Conservation (phyloP, 192 early-diverging fungal genomes). For the Allomyces macrogynus region DNA sequence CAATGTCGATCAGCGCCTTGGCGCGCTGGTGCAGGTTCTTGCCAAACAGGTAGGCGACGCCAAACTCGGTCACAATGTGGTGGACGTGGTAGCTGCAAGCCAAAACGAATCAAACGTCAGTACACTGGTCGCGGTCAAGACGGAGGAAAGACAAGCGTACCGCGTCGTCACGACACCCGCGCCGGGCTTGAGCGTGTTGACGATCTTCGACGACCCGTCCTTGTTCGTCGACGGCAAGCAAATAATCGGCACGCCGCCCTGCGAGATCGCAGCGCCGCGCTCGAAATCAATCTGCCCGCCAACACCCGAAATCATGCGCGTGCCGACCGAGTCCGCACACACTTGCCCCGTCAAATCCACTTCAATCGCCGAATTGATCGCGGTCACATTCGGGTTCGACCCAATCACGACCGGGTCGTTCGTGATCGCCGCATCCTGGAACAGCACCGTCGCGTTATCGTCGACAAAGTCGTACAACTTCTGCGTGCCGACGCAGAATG, state of each 20-base stretch:
- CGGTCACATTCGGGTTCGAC: slow-evolving; percentile 20
- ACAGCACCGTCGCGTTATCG: slow-evolving; percentile 20
- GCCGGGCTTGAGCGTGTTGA: slow-evolving; percentile 13
- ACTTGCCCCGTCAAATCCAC: slow-evolving; percentile 30
- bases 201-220: slow-evolving; percentile 17
- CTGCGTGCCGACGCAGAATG: slow-evolving; percentile 15
- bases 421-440: slow-evolving; percentile 17
- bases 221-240: slow-evolving; percentile 18
- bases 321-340: slow-evolving; percentile 24
- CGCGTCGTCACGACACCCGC: slow-evolving; percentile 25
- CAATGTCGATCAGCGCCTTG: slow-evolving; percentile 22
- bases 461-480: slow-evolving; percentile 24
- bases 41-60: slow-evolving; percentile 20
- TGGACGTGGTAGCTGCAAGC: slow-evolving; percentile 6
- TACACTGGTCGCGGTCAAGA: slow-evolving; percentile 12
- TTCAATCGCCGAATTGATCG: slow-evolving; percentile 28
- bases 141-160: slow-evolving; percentile 6
- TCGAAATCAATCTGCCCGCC: slow-evolving; percentile 33
- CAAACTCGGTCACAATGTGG: slow-evolving; percentile 26
- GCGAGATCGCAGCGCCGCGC: slow-evolving; percentile 22
- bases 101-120: slow-evolving; percentile 4
- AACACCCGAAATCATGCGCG: slow-evolving; percentile 21
- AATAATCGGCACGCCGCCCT: slow-evolving; percentile 26
- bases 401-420: slow-evolving; percentile 27
- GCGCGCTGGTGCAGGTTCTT: slow-evolving; percentile 26